phyloP scores from a whole-genome alignment of 2,329 filamentous ascomycete genomes.

The Fusarium solani-melongenae region DNA sequence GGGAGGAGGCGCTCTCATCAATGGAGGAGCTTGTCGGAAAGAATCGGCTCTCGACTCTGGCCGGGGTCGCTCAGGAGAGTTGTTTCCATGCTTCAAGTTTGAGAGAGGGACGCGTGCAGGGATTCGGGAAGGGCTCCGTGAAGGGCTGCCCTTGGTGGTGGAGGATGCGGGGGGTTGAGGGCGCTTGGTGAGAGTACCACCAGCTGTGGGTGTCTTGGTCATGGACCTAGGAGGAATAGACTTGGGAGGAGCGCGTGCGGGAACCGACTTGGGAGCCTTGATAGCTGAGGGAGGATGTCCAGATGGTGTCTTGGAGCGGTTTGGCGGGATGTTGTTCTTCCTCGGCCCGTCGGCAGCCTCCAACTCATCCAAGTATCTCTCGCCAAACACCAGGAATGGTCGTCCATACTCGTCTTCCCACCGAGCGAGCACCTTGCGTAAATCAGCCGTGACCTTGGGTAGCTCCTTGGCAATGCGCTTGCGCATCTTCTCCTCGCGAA shows the following conservation, averaged over 20 bases:
- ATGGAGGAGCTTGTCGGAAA: constrained; percentile 64
- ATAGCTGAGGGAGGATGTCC: constrained; percentile 61
- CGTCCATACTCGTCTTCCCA: constrained; percentile 97
- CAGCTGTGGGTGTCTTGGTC: constrained; percentile 68
- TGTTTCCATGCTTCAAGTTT: constrained; percentile 76
- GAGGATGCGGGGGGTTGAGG: constrained; percentile 32
- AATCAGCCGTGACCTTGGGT: constrained; percentile 88
- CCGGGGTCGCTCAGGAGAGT: constrained; percentile 80
- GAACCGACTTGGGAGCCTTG: constrained; percentile 51
- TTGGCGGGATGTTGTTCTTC: constrained; percentile 62
- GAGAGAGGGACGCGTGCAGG: constrained; percentile 77
- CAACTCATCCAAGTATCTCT: constrained; percentile 89
- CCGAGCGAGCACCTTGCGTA: constrained; percentile 81
- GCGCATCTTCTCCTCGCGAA: constrained; percentile 98
- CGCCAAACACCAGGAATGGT: constrained; percentile 92
- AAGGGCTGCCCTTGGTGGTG: constrained; percentile 46
- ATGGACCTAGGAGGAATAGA: constrained; percentile 52
- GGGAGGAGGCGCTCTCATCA: constrained; percentile 78
- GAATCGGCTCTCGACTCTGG: constrained; percentile 57
- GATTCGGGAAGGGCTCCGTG: constrained; percentile 64
- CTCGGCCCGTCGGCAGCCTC: constrained; percentile 67
- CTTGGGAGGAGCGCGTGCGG: constrained; percentile 43
- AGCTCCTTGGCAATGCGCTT: constrained; percentile 97
- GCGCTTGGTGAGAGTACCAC: constrained; percentile 45
- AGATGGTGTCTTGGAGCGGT: constrained; percentile 79